These are phyloP conservation scores for Russula lepida DNA, from an alignment of 768 basidiomycete genomes.

Conservation along the genomic window DNA sequence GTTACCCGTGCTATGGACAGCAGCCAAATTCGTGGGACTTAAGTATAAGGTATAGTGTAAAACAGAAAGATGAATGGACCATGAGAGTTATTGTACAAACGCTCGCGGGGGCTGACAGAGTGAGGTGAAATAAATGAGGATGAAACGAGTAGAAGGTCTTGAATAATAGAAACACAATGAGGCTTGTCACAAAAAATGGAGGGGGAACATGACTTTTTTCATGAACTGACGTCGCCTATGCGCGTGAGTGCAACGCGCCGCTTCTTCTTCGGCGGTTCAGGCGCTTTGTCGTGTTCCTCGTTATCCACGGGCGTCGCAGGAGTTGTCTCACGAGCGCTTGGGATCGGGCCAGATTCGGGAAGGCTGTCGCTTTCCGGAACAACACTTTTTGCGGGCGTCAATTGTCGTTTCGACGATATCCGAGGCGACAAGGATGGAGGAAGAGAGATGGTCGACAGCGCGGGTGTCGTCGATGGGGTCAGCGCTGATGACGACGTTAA, in stretches of 20 bases:
- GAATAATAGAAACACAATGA: not conserved
- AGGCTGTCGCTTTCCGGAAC: not conserved
- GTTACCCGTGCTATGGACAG: not conserved
- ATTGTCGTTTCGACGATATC: slow-evolving; percentile 22
- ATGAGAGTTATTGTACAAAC: slow-evolving; percentile 10
- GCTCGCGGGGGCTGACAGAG: not conserved
- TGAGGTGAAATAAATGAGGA: not conserved
- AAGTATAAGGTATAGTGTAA: slow-evolving; percentile 18
- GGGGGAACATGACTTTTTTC: not conserved
- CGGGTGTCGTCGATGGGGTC: slow-evolving; percentile 34
- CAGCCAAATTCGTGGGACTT: not conserved
- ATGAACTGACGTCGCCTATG: slow-evolving; percentile 41
- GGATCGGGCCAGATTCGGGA: slow-evolving; percentile 23
- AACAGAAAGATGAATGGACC: not conserved
- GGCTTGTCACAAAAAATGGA: not conserved
- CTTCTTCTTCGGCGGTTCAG: slow-evolving; percentile 78
- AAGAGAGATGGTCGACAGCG: slow-evolving; percentile 22
- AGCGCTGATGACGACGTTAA: slow-evolving; percentile 35
- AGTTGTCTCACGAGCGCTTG: not conserved
- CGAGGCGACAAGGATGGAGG: slow-evolving; percentile 18
- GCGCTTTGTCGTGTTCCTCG: slow-evolving; percentile 23
- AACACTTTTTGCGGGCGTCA: slow-evolving; percentile 26
- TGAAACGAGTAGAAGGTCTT: not conserved
- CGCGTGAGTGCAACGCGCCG: slow-evolving; percentile 68
- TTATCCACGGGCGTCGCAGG: not conserved